These are phyloP conservation scores for Cryphonectria radicalis DNA, from an alignment of 2,329 filamentous ascomycete genomes.

Conservation along the genomic window DNA sequence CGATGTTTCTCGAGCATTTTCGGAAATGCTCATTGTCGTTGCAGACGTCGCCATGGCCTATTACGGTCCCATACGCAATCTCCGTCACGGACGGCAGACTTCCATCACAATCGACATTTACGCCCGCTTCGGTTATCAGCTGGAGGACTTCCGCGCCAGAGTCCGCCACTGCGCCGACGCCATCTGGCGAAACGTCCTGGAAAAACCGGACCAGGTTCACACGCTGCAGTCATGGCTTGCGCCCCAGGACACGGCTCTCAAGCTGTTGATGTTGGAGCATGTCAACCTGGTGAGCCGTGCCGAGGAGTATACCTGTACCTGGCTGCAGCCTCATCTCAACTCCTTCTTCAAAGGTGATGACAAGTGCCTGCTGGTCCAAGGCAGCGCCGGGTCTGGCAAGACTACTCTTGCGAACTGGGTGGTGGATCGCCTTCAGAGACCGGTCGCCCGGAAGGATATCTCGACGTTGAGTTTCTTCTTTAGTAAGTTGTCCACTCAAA, in stretches of 20 bases:
- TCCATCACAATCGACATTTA: conserved; percentile 12
- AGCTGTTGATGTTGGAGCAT: neutral
- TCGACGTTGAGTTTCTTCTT: conserved; percentile 15
- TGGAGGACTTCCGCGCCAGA: neutral
- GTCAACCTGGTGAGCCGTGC: conserved; percentile 12
- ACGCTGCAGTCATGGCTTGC: conserved; percentile 8
- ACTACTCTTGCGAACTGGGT: conserved; percentile 12
- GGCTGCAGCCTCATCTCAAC: conserved; percentile 13
- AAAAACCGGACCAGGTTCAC: neutral
- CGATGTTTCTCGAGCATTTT: neutral
- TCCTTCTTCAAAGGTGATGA: conserved; percentile 13
- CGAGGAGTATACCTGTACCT: conserved; percentile 13
- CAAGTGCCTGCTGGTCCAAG: conserved; percentile 10
- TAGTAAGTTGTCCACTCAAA: neutral
- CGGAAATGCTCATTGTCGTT: conserved; percentile 7
- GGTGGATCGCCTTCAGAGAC: conserved; percentile 7
- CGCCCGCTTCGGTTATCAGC: conserved; percentile 5
- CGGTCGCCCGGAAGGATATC: neutral
- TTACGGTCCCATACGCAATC: neutral
- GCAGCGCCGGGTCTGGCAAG: conserved; percentile 9
- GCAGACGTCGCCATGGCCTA: conserved; percentile 11
- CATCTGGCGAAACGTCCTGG: conserved; percentile 3
- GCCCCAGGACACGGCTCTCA: conserved; percentile 7
- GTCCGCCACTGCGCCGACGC: neutral
- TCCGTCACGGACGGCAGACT: neutral